Evolutionary conservation across 495 filamentous ascomycete genomes (phyloP), one percentile per base, ranked within the genome.

Genomic region (Lophium mytilinum): DNA sequence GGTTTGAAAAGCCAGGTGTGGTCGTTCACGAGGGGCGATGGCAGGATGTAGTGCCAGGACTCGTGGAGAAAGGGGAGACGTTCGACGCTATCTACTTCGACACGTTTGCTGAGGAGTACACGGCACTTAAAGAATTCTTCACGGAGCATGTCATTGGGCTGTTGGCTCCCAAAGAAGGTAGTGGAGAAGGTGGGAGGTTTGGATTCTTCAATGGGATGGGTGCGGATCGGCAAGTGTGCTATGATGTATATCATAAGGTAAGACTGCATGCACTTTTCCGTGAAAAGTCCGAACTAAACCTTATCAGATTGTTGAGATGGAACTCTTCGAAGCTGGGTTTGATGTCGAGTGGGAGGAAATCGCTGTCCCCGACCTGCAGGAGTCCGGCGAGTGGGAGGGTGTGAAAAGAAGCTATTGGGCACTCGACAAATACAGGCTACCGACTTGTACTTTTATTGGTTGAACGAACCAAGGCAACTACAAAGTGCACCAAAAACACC

Each of bases 21-120:
- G 69, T 69, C 10, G 75, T 89, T 33, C 83, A 88, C 63, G 78
- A 84, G 64, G 90, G 90, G 8, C 78, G 76, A 57, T 96, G 90
- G 90, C 90, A 95, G 71, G 85, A 95, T 60, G 75, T 95, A 0
- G 69, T 95, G 8, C 86, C 85, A 0, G 70, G 72, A 33, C 76
- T 98, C 8, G 71, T 93, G 0, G 78, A 81, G n/a, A 71, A 83
- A 46, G 84, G 84, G 7, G 76, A 84, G 43, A 72, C 82, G 21
- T 94, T 92, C 68, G 89, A 98, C 69, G 90, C 86, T 36, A 91
- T 98, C 53, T 98, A 96, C 74, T 97, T 96, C 64, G 94, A 97
- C 68, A 98, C 93, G 0, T 98, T 96, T 63, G 93, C 91, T 8
- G 94, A 97, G 72, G 84, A 88, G 45, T 98, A 98, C 72, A 75